A percentile compares a stretch with the other conserved stretches of the same genome.
Conservation (phyloP, 164 flowering plant genomes). For the Annona cherimola region DNA sequence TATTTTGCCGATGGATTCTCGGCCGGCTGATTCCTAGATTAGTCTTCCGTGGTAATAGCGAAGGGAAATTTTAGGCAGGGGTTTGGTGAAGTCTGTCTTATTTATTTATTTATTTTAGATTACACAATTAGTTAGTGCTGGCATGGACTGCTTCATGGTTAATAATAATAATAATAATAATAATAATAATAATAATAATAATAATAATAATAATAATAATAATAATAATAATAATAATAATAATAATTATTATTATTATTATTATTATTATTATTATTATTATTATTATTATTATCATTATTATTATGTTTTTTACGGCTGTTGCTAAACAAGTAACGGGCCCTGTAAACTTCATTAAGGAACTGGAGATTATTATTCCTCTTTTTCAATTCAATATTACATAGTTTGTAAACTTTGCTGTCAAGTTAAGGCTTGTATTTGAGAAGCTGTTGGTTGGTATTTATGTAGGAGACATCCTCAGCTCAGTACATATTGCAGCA, state of each 20-base stretch:
- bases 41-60: background rate
- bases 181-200: too few species aligned
- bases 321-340: background rate
- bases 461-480: constrained; percentile 50
- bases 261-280: too few species aligned
- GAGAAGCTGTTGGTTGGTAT: background rate
- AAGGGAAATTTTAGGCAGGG: background rate
- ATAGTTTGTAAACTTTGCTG: background rate
- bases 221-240: too few species aligned
- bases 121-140: too few species aligned
- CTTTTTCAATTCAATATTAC: background rate
- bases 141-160: too few species aligned
- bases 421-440: background rate
- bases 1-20: background rate
- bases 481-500: constrained; percentile 69
- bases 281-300: too few species aligned
- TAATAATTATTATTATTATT: too few species aligned
- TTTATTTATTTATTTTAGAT: too few species aligned
- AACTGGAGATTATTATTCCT: background rate
- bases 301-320: background rate
- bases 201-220: too few species aligned
- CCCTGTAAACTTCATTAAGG: background rate
- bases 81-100: too few species aligned
- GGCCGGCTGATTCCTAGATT: background rate
- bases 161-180: too few species aligned